Conservation (phyloP, 805 yeast genomes). For the Debaryomyces hansenii region DNA sequence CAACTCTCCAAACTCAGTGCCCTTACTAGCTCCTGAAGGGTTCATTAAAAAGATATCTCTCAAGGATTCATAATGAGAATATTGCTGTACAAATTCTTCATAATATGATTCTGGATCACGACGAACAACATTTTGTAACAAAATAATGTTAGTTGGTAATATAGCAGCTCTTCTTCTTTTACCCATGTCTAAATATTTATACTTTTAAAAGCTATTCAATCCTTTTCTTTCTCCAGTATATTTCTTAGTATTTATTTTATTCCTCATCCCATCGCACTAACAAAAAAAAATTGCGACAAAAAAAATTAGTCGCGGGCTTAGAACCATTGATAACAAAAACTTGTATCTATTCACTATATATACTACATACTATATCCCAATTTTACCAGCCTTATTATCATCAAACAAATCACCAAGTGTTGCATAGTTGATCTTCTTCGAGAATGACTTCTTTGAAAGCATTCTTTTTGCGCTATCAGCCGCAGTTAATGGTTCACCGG, state of each 20-base stretch:
- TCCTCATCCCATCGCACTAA: slow-evolving; percentile 9
- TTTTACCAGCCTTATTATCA: slow-evolving; percentile 6
- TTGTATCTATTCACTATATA: background rate
- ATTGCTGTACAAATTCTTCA: slow-evolving; percentile 92
- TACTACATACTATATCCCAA: slow-evolving; percentile 4
- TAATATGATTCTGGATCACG: slow-evolving; percentile 92
- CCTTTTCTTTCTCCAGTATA: background rate
- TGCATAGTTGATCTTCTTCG: slow-evolving; percentile 87
- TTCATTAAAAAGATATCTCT: slow-evolving; percentile 82
- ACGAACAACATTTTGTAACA: slow-evolving; percentile 87
- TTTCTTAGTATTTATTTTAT: slow-evolving; percentile 2
- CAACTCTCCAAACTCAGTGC: slow-evolving; percentile 71
- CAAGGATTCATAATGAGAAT: slow-evolving; percentile 86
- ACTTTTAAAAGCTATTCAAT: background rate
- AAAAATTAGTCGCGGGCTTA: background rate
- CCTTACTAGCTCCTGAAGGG: slow-evolving; percentile 56
- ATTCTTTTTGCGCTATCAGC: slow-evolving; percentile 78
- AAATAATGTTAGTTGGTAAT: slow-evolving; percentile 86
- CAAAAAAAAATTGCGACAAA: slow-evolving; percentile 1
- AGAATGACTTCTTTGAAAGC: slow-evolving; percentile 72
- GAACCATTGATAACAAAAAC: background rate
- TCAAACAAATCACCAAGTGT: slow-evolving; percentile 61
- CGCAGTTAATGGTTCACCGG: slow-evolving; percentile 52
- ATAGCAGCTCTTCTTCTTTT: slow-evolving; percentile 89
- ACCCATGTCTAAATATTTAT: slow-evolving; percentile 53